These are phyloP conservation scores for Stagonosporopsis chrysanthemi DNA, from an alignment of 2,329 filamentous ascomycete genomes.

Conservation along the genomic window DNA sequence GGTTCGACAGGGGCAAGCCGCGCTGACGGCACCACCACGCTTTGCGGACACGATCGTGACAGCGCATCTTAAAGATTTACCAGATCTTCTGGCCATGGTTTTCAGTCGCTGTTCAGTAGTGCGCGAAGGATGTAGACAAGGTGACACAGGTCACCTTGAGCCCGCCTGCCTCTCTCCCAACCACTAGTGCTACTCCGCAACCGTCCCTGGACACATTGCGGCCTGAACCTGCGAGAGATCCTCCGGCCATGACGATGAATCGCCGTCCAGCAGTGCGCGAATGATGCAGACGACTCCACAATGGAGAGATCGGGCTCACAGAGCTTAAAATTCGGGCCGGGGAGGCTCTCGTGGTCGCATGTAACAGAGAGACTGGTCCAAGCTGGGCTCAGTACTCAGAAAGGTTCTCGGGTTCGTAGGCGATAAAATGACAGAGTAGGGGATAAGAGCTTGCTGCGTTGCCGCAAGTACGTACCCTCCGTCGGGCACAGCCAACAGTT, in stretches of 20 bases:
- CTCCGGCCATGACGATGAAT: slow-evolving; percentile 1
- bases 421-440: background rate
- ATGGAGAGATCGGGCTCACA: background rate
- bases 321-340: background rate
- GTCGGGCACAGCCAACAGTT: background rate
- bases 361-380: background rate
- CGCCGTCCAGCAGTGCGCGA: slow-evolving; percentile 8
- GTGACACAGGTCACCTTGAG: too few species aligned
- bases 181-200: too few species aligned
- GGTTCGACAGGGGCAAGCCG: slow-evolving; percentile 11
- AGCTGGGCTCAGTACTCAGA: too few species aligned
- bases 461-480: too few species aligned
- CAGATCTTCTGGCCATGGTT: slow-evolving; percentile 4
- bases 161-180: too few species aligned
- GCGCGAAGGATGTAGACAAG: slow-evolving; percentile 1
- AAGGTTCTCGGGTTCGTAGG: too few species aligned
- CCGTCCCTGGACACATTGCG: background rate
- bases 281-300: slow-evolving; percentile 14
- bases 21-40: slow-evolving; percentile 3
- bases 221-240: background rate
- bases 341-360: background rate
- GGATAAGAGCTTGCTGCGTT: background rate
- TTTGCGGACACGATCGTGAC: background rate
- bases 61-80: background rate
- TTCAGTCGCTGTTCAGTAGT: slow-evolving; percentile 9